These are phyloP conservation scores for Plasmodium chabaudi DNA, from an alignment of 169 alveolate genomes.

Conservation along the genomic window DNA sequence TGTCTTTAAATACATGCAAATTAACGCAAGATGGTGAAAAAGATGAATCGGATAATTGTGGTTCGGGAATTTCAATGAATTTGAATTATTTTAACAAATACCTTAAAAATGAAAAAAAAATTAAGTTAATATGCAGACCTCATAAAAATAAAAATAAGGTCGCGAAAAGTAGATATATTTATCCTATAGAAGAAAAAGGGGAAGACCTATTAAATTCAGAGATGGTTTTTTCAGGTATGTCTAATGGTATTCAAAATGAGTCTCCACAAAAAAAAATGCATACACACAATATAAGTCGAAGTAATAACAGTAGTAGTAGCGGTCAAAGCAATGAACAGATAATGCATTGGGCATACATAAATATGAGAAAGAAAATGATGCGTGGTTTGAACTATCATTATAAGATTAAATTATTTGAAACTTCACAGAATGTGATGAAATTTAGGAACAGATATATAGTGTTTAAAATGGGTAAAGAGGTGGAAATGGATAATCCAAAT, in stretches of 20 bases:
- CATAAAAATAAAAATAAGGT: neutral
- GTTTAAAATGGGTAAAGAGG: neutral
- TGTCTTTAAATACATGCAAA: constrained; percentile 31
- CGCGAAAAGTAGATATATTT: neutral
- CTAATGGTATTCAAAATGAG: no score
- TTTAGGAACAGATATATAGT: neutral
- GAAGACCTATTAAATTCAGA: neutral
- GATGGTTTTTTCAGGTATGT: neutral
- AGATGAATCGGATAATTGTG: constrained; percentile 17
- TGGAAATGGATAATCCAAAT: neutral
- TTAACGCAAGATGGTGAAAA: constrained; percentile 15
- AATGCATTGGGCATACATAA: neutral
- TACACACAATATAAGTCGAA: neutral
- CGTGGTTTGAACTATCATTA: neutral
- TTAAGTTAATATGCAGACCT: constrained; percentile 1
- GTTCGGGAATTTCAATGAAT: constrained; percentile 40
- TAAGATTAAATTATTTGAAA: neutral
- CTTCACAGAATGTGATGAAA: neutral
- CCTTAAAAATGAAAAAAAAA: constrained; percentile 33
- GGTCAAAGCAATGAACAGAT: neutral
- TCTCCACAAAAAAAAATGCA: no score
- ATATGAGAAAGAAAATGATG: neutral
- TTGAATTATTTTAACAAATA: constrained; percentile 21
- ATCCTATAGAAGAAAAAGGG: neutral
- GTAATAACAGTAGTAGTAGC: neutral